A percentile compares a stretch with the other conserved stretches of the same genome.
Evolutionary conservation across 164 flowering plant species (phyloP).

Genomic region (Akebia trifoliata): DNA sequence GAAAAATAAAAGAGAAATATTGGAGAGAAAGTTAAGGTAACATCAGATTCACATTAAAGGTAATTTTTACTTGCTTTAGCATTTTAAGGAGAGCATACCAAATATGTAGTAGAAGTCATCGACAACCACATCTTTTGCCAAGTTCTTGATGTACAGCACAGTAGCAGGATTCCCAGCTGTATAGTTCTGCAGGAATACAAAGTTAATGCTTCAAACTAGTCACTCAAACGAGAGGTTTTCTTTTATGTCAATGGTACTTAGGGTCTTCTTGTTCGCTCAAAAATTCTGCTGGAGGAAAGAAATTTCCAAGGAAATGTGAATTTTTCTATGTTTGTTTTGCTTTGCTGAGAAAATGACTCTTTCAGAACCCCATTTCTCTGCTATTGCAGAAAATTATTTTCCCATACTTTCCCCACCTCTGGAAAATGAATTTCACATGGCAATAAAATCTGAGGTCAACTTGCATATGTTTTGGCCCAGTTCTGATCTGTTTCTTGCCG

Average conservation of each 20-base stretch:
- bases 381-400: too few species aligned
- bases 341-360: too few species aligned
- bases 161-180: constrained; percentile 73
- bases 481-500: too few species aligned
- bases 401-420: too few species aligned
- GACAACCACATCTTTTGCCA: constrained; percentile 78
- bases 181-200: constrained; percentile 64
- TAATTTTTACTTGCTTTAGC: not conserved
- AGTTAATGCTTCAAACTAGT: not conserved
- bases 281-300: too few species aligned
- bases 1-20: not conserved
- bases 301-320: too few species aligned
- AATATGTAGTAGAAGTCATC: constrained; percentile 87
- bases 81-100: constrained; percentile 44
- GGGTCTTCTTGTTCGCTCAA: not conserved
- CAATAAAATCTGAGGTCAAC: too few species aligned
- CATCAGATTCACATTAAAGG: not conserved
- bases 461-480: too few species aligned
- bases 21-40: not conserved
- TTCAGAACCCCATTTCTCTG: too few species aligned
- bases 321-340: too few species aligned
- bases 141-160: constrained; percentile 82
- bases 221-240: not conserved
- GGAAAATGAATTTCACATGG: too few species aligned
- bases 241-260: not conserved